Evolutionary conservation across 2,329 filamentous ascomycete genomes (phyloP).

Genomic region (Nothophoma quercina): DNA sequence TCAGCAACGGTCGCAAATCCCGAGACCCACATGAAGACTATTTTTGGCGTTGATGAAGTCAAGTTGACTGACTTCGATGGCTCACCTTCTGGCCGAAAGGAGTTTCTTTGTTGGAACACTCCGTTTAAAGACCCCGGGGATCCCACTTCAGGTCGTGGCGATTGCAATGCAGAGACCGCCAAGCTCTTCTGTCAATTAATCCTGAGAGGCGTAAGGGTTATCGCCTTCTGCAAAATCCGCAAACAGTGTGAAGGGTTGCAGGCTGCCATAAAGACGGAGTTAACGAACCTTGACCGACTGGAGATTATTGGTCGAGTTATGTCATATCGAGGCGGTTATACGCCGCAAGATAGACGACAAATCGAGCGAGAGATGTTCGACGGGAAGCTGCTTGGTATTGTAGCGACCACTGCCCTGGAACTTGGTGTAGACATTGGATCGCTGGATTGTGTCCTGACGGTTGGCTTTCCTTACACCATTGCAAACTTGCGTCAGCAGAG

Average conservation of each 20-base stretch:
- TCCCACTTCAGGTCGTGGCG: constrained; percentile 83
- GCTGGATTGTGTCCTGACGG: constrained; percentile 90
- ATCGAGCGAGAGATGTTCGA: constrained; percentile 98
- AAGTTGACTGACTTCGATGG: constrained; percentile 88
- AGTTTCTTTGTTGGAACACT: constrained; percentile 98
- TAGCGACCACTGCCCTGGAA: constrained; percentile 92
- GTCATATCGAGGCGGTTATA: constrained; percentile 96
- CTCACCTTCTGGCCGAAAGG: constrained; percentile 89
- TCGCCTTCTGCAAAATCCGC: constrained; percentile 88
- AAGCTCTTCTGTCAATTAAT: constrained; percentile 90
- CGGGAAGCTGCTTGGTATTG: constrained; percentile 88
- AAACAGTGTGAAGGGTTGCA: constrained; percentile 89
- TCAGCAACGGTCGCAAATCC: constrained; percentile 97
- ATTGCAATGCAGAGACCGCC: constrained; percentile 84
- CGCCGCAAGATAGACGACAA: constrained; percentile 82
- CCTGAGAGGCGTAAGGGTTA: constrained; percentile 85
- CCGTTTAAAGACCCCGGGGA: constrained; percentile 90
- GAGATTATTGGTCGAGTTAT: constrained; percentile 85
- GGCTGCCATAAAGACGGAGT: constrained; percentile 78
- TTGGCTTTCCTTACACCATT: constrained; percentile 95
- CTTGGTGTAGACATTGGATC: constrained; percentile 95
- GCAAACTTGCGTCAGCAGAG: constrained; percentile 94
- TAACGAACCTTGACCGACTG: constrained; percentile 73
- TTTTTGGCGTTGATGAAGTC: constrained; percentile 89
- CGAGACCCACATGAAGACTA: constrained; percentile 85